Conservation (phyloP, 768 basidiomycete species). For the Trametes cinnabarina region DNA sequence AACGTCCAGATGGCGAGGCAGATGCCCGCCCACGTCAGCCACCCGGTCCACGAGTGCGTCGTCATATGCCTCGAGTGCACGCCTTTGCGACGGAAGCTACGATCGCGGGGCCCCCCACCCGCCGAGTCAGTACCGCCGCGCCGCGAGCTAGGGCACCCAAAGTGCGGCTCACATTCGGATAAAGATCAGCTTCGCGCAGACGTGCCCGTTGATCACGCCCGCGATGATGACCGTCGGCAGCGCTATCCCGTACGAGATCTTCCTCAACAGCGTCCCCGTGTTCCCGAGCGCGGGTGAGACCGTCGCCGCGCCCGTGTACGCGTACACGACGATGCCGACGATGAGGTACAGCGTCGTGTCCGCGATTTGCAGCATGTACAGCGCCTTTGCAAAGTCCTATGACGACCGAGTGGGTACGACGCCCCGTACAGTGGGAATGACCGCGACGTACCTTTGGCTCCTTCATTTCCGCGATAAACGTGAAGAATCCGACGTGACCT, state of each 20-base stretch:
- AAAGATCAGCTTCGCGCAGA: constrained; percentile 32
- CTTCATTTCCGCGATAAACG: constrained; percentile 33
- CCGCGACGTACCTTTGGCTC: constrained; percentile 19
- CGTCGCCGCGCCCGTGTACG: constrained; percentile 24
- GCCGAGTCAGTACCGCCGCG: too few species aligned
- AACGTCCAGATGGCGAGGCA: constrained; percentile 26
- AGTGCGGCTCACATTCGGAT: constrained; percentile 22
- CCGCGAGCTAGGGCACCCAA: too few species aligned
- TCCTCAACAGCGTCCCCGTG: constrained; percentile 26
- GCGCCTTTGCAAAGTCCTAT: constrained; percentile 31
- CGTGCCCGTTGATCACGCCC: constrained; percentile 32
- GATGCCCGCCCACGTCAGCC: constrained; percentile 30
- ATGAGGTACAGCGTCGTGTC: constrained; percentile 32
- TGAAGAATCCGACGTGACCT: constrained; percentile 33
- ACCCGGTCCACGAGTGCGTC: constrained; percentile 26
- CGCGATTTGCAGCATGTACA: constrained; percentile 29
- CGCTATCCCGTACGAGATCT: constrained; percentile 30
- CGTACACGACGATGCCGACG: constrained; percentile 31
- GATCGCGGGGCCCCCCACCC: too few species aligned
- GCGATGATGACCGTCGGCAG: constrained; percentile 33
- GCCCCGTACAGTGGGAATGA: background rate
- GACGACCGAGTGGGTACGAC: background rate
- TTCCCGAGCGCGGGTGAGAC: constrained; percentile 33
- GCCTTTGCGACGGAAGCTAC: constrained; percentile 30
- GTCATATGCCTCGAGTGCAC: constrained; percentile 29